Conservation (phyloP, 192 early-diverging fungal species). For the Polychytrium aggregatum region DNA sequence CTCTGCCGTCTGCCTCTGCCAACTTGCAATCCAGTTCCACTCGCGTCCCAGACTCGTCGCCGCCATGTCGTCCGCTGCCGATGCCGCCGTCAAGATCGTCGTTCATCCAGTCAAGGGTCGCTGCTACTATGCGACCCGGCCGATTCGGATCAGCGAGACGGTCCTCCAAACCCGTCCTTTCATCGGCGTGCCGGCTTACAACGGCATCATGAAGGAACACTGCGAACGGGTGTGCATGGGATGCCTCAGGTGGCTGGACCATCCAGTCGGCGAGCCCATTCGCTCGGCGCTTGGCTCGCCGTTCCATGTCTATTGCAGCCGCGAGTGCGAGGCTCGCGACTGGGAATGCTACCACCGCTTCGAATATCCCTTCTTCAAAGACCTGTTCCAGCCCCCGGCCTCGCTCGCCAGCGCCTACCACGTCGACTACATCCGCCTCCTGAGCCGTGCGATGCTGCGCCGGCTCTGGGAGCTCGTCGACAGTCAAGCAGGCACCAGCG, state of each 20-base stretch:
- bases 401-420: background rate
- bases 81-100: constrained; percentile 5
- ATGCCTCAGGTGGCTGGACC: constrained; percentile 9
- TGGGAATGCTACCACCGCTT: constrained; percentile 12
- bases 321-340: constrained; percentile 10
- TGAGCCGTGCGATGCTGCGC: constrained; percentile 13
- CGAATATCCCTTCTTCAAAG: constrained; percentile 15
- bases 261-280: background rate
- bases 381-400: constrained; percentile 3
- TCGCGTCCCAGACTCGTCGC: too few relatives aligned
- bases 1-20: too few relatives aligned
- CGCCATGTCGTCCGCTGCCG: too few relatives aligned
- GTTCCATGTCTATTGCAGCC: constrained; percentile 14
- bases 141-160: constrained; percentile 6
- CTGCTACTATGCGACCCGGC: constrained; percentile 6
- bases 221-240: constrained; percentile 16
- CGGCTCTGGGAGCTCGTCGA: constrained; percentile 7
- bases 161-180: constrained; percentile 16
- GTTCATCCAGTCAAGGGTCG: constrained; percentile 21
- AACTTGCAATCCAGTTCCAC: too few relatives aligned
- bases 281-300: constrained; percentile 1
- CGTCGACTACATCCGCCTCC: constrained; percentile 22
- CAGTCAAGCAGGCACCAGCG: background rate
- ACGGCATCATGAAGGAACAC: constrained; percentile 4
- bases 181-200: constrained; percentile 17